Conservation (phyloP, 306 rosid genomes). For the Mucuna pruriens region DNA sequence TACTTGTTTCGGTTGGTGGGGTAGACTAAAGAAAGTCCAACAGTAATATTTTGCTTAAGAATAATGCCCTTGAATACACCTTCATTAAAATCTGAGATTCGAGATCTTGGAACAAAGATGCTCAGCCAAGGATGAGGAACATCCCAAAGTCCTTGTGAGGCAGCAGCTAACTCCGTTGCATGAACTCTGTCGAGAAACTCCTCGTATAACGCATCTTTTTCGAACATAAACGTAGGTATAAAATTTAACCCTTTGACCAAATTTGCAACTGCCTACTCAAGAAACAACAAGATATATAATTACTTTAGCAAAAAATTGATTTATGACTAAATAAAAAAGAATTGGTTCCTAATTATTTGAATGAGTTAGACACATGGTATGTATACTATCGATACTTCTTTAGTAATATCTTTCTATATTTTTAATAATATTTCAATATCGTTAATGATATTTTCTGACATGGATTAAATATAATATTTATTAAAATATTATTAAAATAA, state of each 20-base stretch:
- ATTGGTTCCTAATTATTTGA: background rate
- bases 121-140: conserved; percentile 72
- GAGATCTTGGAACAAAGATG: conserved; percentile 64
- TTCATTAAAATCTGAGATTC: conserved; percentile 50
- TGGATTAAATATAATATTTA: too few relatives aligned
- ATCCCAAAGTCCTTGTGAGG: conserved; percentile 52
- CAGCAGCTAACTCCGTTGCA: conserved; percentile 37
- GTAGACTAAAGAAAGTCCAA: conserved; percentile 34
- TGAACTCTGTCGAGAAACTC: conserved; percentile 59
- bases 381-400: too few relatives aligned
- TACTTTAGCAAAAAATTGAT: background rate
- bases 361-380: too few relatives aligned
- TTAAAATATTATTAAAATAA: too few relatives aligned
- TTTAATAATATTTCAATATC: too few relatives aligned
- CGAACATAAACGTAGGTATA: conserved; percentile 46
- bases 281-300: background rate
- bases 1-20: conserved; percentile 62
- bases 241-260: conserved; percentile 47
- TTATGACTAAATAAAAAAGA: background rate
- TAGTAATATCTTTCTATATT: too few relatives aligned
- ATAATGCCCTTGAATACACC: conserved; percentile 60
- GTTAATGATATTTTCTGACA: too few relatives aligned
- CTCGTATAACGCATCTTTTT: conserved; percentile 52
- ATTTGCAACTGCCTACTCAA: conserved; percentile 34
- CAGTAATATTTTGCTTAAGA: conserved; percentile 48